Base-by-base conservation (phyloP, 495 filamentous ascomycete species). In the Aspergillus cristatus region DNA sequence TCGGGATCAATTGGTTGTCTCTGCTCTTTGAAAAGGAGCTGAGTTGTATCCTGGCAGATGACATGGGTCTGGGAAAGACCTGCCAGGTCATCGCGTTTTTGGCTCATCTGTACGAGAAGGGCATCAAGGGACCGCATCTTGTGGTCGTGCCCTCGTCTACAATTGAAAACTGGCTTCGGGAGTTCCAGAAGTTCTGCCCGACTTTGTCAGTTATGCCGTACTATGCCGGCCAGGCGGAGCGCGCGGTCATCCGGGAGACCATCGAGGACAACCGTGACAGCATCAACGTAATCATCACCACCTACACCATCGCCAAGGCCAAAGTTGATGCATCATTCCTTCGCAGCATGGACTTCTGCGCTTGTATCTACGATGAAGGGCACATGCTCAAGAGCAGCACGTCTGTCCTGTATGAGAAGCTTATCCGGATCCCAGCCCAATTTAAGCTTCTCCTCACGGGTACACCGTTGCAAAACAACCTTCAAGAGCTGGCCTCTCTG, bases 1-100 rank as follows among this genome's bases (percentile, higher is more conserved):
- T 94, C 17, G 91, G 91, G 14, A 71, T 98, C 20, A 98, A 97
- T 50, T 98, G 93, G 93, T 66, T 97, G 33, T 71, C 74, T 32
- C 58, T 96, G 15, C 67, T 97, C 22, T 94, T 84, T 47, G 62
- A 81, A 32, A 78, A 84, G 28, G 69, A 78, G 15, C 63, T 90
- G 38, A 86, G 83, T 39, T 83, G 88, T 32, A 97, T 98, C 43
- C 67, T 98, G 12, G 93, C 91, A 0, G 91, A 98, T 54, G 91
- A 98, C 46, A 98, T 98, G 91, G 91, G 91, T 30, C 71, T 97
- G 7, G 91, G 91, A 8, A 98, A 98, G 67, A 98, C 91, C 0
- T 94, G 87, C 47, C 89, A 97, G 51, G 87, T 98, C 37, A 94
- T 98, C 46, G 76, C 87, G 0, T 89, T 97, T 54, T 71, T 98